Evolutionary conservation across 1,139 yeast genomes (phyloP), one percentile per base, ranked within the genome.

Genomic region (Geotrichum klebahnii): DNA sequence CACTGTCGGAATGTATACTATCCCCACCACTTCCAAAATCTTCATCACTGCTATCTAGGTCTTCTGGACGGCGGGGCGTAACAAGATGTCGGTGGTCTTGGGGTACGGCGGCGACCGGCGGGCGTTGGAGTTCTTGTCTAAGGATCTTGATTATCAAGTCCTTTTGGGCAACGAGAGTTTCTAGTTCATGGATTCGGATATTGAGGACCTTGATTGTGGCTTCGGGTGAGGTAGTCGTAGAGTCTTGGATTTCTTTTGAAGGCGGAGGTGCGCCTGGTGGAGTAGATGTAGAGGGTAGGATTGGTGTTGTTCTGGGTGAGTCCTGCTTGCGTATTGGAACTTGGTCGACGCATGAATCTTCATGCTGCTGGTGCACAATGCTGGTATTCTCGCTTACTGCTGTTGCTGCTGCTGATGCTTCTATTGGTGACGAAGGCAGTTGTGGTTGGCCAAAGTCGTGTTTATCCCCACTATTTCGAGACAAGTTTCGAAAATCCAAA

Each of bases 91-190:
- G n/a, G n/a, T n/a, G n/a, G n/a, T n/a, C n/a, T n/a, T n/a, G n/a
- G n/a, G n/a, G n/a, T n/a, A n/a, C n/a, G n/a, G n/a, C n/a, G n/a
- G n/a, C n/a, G n/a, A n/a, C n/a, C n/a, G n/a, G n/a, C n/a, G n/a
- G n/a, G n/a, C n/a, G n/a, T 23, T 26, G 42, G 32, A 38, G 16
- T 23, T 47, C 51, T 1, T 42, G 38, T 19, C 29, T 39, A 8
- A 47, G 20, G 3, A 35, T 29, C 26, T 20, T 36, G 26, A 47
- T 47, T 5, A 28, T 37, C 2, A 31, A 5, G 28, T 47, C 51
- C 28, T 47, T 47, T n/a, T 42, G 46, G 4, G 40, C 46, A 10
- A 47, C 46, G 6, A 47, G 36, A n/a, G 42, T 23, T 23, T 47
- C 51, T 26, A 47, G 44, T 20, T 47, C 51, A 20, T 47, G 26